Percentiles rank a stretch among this genome's conserved stretches.
Conservation (phyloP, 352 stramenopile species). For the Pythium insidiosum region DNA sequence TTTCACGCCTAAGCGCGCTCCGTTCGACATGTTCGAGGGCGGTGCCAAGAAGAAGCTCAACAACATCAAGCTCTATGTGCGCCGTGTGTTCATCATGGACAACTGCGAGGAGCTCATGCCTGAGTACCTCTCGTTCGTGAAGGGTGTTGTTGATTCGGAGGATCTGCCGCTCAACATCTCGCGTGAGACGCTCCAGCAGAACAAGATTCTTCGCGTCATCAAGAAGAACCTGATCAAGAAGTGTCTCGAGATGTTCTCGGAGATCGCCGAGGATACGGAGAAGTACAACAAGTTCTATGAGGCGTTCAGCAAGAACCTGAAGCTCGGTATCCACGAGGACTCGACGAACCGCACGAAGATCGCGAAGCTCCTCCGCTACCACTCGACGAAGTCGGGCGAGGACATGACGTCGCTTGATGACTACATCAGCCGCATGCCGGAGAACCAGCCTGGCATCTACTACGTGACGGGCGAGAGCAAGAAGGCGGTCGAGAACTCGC, state of each 20-base stretch:
- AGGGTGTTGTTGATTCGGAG: conserved; percentile 99
- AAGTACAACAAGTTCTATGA: conserved; percentile 99
- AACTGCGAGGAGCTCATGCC: conserved; percentile 99
- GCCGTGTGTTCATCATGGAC: conserved; percentile 99
- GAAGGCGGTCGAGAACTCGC: conserved; percentile 98
- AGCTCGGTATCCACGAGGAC: conserved; percentile 99
- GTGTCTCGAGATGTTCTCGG: conserved; percentile 98
- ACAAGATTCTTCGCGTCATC: conserved; percentile 99
- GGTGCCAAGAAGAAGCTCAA: conserved; percentile 99
- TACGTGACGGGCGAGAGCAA: conserved; percentile 99
- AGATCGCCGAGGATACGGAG: conserved; percentile 96
- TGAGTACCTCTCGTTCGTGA: conserved; percentile 98
- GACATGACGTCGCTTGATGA: conserved; percentile 97
- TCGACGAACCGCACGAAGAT: conserved; percentile 99
- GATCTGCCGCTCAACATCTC: conserved; percentile 99
- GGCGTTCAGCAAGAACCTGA: conserved; percentile 99
- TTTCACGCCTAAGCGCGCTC: conserved; percentile 97
- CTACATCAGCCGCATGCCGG: conserved; percentile 96
- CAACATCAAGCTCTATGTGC: conserved; percentile 99
- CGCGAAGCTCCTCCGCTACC: conserved; percentile 98
- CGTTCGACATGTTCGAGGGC: conserved; percentile 99
- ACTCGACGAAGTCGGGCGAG: conserved; percentile 98
- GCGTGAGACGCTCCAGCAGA: conserved; percentile 99
- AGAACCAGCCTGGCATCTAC: conserved; percentile 98
- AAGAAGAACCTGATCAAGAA: conserved; percentile 99